Base-by-base conservation (phyloP, 2,329 filamentous ascomycete genomes). In the Ascocoryne sarcoides region DNA sequence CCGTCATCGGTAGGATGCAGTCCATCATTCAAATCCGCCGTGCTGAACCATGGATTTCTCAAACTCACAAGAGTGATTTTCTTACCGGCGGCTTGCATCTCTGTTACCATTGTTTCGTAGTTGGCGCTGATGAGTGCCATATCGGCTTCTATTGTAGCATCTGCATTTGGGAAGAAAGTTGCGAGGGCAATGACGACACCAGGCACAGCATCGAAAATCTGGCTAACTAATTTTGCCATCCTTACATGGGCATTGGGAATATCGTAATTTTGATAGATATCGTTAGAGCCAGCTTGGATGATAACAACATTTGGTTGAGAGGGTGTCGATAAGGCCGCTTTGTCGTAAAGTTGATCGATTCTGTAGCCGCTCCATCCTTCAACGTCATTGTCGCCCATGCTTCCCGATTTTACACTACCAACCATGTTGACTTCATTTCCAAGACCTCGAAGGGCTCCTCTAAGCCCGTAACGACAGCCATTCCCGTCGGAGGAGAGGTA, bases 391-490 rank as follows among this genome's bases (percentile, higher is more conserved):
- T 45, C 43, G 14, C 31, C 39, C 43, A 45, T 45, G 17, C n/a
- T 28, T n/a, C 39, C 43, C 12, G 26, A 19, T 4, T 16, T 17
- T 33, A 21, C n/a, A 36, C 36, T 45, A 18, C 43, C 43, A 9
- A 45, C 32, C 43, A 45, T 43, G 14, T 45, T 40, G 7, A 43
- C 39, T 10, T 20, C 23, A 15, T 45, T 36, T 33, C 43, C 43
- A 32, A 36, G 26, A 12, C 17, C 14, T 20, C 33, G 34, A 23
- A 45, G 40, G 10, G 36, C 34, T 12, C 38, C 39, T 10, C 43
- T 19, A n/a, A 45, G 36, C 10, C 19, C 40, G 29, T 33, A 43
- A 8, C 43, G 32, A 20, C 39, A 42, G 15, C 43, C 43, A 21
- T 45, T 45, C 17, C 36, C 28, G 21, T 42, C 32, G 10, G 32